phyloP scores from a whole-genome alignment of 1,139 yeast species.

The Geotrichum fermentans region DNA sequence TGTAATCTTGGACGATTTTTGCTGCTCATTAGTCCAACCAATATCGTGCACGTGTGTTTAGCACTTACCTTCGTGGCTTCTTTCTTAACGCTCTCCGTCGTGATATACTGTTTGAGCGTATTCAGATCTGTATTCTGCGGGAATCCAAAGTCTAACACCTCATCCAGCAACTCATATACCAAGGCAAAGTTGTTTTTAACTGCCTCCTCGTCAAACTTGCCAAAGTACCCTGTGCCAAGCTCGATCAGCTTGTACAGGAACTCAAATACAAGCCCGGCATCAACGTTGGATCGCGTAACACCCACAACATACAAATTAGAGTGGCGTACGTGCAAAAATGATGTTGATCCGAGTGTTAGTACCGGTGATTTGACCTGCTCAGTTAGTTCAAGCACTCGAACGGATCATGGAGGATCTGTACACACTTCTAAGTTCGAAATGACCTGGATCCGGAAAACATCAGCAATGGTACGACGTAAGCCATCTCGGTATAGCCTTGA shows the following conservation, averaged over 20 bases:
- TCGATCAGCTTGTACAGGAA: slow-evolving; percentile 60
- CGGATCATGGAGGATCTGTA: too few relatives aligned
- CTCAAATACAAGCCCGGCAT: slow-evolving; percentile 76
- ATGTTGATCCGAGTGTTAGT: slow-evolving; percentile 85
- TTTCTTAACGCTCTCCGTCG: slow-evolving; percentile 33
- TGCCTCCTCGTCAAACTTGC: slow-evolving; percentile 43
- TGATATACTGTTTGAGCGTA: slow-evolving; percentile 41
- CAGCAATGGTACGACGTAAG: slow-evolving; percentile 68
- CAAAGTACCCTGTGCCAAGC: slow-evolving; percentile 39
- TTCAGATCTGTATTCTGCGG: slow-evolving; percentile 66
- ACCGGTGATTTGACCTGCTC: slow-evolving; percentile 68
- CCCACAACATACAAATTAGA: slow-evolving; percentile 77
- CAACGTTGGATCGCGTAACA: slow-evolving; percentile 81
- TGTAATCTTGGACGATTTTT: slow-evolving; percentile 36
- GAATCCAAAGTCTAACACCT: slow-evolving; percentile 74
- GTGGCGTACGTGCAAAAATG: slow-evolving; percentile 73
- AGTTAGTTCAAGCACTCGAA: too few relatives aligned
- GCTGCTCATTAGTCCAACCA: neutral
- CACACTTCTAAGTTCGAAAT: slow-evolving; percentile 56
- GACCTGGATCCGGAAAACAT: slow-evolving; percentile 86
- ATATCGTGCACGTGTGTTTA: neutral
- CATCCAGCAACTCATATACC: slow-evolving; percentile 74
- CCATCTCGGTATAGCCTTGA: slow-evolving; percentile 71
- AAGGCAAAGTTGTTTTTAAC: slow-evolving; percentile 59
- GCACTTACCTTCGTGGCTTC: slow-evolving; percentile 18